Evolutionary conservation across 2,329 filamentous ascomycete genomes (phyloP), one percentile per base, ranked within the genome.

Genomic region (Drechslerella dactyloides): DNA sequence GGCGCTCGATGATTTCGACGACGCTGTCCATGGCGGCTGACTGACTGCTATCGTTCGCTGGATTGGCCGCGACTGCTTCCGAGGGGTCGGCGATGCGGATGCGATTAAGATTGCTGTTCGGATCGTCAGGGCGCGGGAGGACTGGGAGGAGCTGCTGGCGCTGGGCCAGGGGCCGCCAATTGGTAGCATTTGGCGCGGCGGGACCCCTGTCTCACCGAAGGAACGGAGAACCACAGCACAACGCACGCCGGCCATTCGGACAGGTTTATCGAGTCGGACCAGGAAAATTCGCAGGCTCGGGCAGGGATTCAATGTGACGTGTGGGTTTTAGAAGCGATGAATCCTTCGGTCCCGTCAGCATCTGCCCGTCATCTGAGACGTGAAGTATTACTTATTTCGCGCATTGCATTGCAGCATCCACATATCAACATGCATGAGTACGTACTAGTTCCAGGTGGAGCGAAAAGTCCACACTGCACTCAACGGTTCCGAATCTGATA

Each of bases 1-100:
- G 75, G 21, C 76, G 73, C 69, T 76, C 75, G 53, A 77, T 77
- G 66, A 77, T 75, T 70, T 77, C 76, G 23, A 70, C 74, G 35
- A 77, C 76, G 64, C 76, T 76, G 68, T 77, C 76, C 76, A 77
- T 77, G 48, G 44, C 60, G 27, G 27, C 35, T 48, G 48, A 42
- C 50, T 48, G 30, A 44, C 19, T 48, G 48, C 35, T 19, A 19
- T 48, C 44, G 44, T 48, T 48, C 44, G 19, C 11, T 19, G 15
- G 4, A 19, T 48, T 19, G 8, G 44, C 44, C 8, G 44, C 44
- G 44, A 48, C n/a, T 48, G n/a, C 8, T 19, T 19, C 19, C 44
- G 44, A 23, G 6, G n/a, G 17, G 44, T 48, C 11, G n/a, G 44
- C 44, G 44, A 48, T 48, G 27, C 27, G 8, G 27, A 33, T 33